phyloP scores from a whole-genome alignment of 2,329 filamentous ascomycete species.

The Grosmannia penicillata region DNA sequence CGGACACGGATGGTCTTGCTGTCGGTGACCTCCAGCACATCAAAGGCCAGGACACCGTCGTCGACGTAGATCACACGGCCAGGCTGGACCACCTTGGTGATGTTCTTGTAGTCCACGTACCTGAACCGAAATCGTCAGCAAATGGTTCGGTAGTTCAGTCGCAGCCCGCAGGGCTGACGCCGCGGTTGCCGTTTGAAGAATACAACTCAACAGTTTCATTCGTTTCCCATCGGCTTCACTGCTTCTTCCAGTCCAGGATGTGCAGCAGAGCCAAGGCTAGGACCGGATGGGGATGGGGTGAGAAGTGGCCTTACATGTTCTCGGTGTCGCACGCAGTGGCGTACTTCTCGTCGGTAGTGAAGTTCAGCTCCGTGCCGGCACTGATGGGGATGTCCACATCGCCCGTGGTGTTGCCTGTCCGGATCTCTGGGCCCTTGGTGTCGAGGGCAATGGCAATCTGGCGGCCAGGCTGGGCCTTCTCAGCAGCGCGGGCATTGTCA shows the following conservation, averaged over 20 bases:
- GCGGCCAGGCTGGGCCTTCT: slow-evolving; percentile 61
- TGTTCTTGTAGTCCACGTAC: slow-evolving; percentile 99
- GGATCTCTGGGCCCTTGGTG: slow-evolving; percentile 50
- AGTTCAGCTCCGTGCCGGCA: slow-evolving; percentile 74
- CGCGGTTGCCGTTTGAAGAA: no score
- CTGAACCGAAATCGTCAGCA: slow-evolving; percentile 24
- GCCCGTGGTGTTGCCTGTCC: slow-evolving; percentile 55
- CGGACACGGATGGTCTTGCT: slow-evolving; percentile 76
- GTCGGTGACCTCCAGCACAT: slow-evolving; percentile 77
- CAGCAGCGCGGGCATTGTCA: slow-evolving; percentile 82
- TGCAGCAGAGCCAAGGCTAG: neutral
- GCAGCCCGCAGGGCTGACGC: no score
- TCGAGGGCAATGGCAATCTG: slow-evolving; percentile 90
- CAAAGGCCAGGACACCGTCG: slow-evolving; percentile 92
- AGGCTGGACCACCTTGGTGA: slow-evolving; percentile 88
- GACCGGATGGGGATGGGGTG: neutral
- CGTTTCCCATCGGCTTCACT: no score
- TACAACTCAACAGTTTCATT: no score
- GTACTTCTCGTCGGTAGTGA: slow-evolving; percentile 93
- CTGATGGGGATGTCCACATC: slow-evolving; percentile 69
- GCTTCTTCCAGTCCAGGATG: no score
- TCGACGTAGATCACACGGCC: slow-evolving; percentile 96
- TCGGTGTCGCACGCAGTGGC: slow-evolving; percentile 68
- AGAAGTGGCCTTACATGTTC: slow-evolving; percentile 61
- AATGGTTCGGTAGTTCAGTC: no score